A percentile compares a stretch with the other conserved stretches of the same genome.
phyloP scores from a whole-genome alignment of 108 stramenopile species.

The Chaetoceros muelleri region DNA sequence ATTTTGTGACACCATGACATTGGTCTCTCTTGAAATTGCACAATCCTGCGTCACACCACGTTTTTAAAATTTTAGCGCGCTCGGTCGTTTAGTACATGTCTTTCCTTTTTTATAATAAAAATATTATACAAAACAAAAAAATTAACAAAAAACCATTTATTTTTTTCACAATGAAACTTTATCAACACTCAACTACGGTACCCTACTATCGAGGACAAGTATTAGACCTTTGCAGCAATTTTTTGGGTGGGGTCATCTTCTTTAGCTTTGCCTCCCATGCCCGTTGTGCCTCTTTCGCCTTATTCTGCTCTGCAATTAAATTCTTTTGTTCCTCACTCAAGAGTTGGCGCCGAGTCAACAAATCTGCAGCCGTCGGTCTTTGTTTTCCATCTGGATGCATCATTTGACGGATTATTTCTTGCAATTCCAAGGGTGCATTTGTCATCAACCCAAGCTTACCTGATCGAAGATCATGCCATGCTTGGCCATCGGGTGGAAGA shows the following conservation, averaged over 20 bases:
- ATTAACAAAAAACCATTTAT: too few species aligned
- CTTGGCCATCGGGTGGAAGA: slow-evolving; percentile 76
- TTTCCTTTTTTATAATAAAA: too few species aligned
- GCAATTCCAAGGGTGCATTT: slow-evolving; percentile 52
- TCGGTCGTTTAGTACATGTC: too few species aligned
- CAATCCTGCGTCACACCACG: too few species aligned
- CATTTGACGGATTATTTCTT: slow-evolving; percentile 65
- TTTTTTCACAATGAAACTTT: too few species aligned
- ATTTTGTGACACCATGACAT: too few species aligned
- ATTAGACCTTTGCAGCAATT: neutral
- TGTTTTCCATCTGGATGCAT: slow-evolving; percentile 53
- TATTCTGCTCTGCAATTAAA: slow-evolving; percentile 65
- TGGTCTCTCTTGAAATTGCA: too few species aligned
- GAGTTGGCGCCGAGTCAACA: slow-evolving; percentile 65
- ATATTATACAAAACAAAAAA: too few species aligned
- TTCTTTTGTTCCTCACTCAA: slow-evolving; percentile 79
- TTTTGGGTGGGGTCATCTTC: slow-evolving; percentile 5
- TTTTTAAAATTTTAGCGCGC: too few species aligned
- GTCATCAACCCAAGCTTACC: slow-evolving; percentile 49
- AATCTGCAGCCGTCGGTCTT: slow-evolving; percentile 60
- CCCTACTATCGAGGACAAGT: neutral
- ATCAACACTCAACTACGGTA: too few species aligned
- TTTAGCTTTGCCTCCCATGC: slow-evolving; percentile 25
- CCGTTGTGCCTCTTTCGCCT: slow-evolving; percentile 56
- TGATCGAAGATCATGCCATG: slow-evolving; percentile 84